A percentile compares a stretch with the other conserved stretches of the same genome.
Evolutionary conservation across 805 yeast genomes (phyloP).

Genomic region (Ogataea trehaloabstinens): DNA sequence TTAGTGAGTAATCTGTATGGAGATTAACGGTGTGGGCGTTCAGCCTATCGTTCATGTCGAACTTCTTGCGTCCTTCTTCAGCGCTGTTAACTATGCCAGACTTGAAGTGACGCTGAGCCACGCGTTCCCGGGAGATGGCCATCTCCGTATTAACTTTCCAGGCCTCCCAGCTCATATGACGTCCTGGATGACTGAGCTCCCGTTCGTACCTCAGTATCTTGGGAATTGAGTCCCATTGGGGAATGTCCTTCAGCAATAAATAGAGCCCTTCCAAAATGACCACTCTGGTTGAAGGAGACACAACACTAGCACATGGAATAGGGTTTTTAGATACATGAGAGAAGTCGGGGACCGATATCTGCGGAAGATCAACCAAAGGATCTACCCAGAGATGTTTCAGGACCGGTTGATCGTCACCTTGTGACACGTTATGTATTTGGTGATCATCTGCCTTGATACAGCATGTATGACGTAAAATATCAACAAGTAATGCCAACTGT

Average conservation of each 20-base stretch:
- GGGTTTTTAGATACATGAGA: conserved; percentile 79
- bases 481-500: conserved; percentile 37
- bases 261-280: conserved; percentile 78
- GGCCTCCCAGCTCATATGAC: conserved; percentile 33
- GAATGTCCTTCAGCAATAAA: conserved; percentile 50
- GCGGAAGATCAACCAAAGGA: conserved; percentile 26
- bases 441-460: conserved; percentile 3
- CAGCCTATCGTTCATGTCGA: conserved; percentile 54
- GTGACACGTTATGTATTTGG: not conserved
- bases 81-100: conserved; percentile 50
- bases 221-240: conserved; percentile 55
- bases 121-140: conserved; percentile 49
- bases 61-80: conserved; percentile 51
- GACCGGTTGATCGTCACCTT: not conserved
- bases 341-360: conserved; percentile 62
- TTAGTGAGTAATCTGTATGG: conserved; percentile 10
- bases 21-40: conserved; percentile 48
- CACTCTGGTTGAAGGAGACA: conserved; percentile 47
- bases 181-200: not conserved
- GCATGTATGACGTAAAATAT: conserved; percentile 29
- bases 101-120: conserved; percentile 62
- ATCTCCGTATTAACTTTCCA: conserved; percentile 53
- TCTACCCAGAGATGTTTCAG: conserved; percentile 11
- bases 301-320: conserved; percentile 45
- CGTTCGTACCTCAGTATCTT: conserved; percentile 27